A percentile compares a stretch with the other conserved stretches of the same genome.
These are phyloP conservation scores for Lyophyllum shimeji DNA, from an alignment of 768 basidiomycete species.

Conservation along the genomic window DNA sequence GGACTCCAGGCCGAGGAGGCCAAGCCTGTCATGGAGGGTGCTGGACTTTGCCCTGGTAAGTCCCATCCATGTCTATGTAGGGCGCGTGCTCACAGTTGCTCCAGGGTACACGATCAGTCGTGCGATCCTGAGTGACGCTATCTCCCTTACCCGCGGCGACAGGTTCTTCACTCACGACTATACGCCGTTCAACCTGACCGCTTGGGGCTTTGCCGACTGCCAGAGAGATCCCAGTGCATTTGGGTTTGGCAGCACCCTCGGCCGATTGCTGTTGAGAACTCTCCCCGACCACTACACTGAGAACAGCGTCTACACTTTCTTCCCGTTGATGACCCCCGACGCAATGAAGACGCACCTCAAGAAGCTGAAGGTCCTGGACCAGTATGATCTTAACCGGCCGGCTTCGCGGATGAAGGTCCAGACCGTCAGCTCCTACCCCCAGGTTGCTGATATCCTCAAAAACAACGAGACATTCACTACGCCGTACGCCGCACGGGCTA, in stretches of 20 bases:
- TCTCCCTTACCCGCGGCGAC: conserved; percentile 84
- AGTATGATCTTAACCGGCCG: conserved; percentile 60
- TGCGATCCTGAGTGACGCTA: conserved; percentile 84
- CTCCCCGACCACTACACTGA: conserved; percentile 68
- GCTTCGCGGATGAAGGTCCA: conserved; percentile 21
- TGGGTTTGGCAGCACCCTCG: conserved; percentile 77
- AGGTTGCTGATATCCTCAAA: conserved; percentile 53
- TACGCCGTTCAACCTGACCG: conserved; percentile 76
- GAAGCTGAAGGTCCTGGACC: conserved; percentile 50
- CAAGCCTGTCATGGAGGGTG: conserved; percentile 74
- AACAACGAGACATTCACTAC: conserved; percentile 43
- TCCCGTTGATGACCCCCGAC: conserved; percentile 82
- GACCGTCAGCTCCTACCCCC: conserved; percentile 45
- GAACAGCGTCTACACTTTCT: conserved; percentile 79
- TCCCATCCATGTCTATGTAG: neutral
- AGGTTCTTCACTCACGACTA: conserved; percentile 80
- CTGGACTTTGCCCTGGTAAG: conserved; percentile 81
- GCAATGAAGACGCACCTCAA: conserved; percentile 61
- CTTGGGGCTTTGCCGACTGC: conserved; percentile 85
- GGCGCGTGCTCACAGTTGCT: neutral
- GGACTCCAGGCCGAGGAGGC: conserved; percentile 78
- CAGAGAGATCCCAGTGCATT: conserved; percentile 70
- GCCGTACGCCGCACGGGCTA: conserved; percentile 50
- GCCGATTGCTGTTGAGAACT: conserved; percentile 70
- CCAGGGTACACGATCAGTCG: conserved; percentile 79